These are phyloP conservation scores for Ambrosiella cleistominuta DNA, from an alignment of 2,329 filamentous ascomycete genomes.

Conservation along the genomic window DNA sequence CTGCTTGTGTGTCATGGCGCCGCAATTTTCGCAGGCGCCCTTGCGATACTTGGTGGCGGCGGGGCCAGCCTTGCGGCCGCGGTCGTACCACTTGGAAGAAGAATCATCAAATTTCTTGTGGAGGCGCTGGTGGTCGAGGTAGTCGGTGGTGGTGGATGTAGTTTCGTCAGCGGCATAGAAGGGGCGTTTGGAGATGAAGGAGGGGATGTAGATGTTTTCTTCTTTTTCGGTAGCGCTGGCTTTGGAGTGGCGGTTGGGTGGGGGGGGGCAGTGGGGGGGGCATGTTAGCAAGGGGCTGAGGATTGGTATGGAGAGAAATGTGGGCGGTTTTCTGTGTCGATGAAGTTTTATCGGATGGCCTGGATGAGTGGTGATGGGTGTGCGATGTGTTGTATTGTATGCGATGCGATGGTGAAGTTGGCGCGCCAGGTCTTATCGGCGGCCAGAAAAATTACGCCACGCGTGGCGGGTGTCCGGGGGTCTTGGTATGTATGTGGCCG, in stretches of 20 bases:
- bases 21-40: conserved; percentile 96
- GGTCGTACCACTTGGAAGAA: conserved; percentile 58
- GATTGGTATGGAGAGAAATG: not conserved
- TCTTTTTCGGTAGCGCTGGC: conserved; percentile 46
- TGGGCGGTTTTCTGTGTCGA: too few relatives aligned
- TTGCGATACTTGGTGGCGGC: conserved; percentile 95
- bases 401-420: too few relatives aligned
- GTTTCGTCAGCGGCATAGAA: conserved; percentile 66
- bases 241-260: conserved; percentile 7
- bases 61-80: conserved; percentile 66
- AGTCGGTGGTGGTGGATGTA: conserved; percentile 35
- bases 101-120: conserved; percentile 36
- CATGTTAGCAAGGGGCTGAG: not conserved
- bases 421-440: too few relatives aligned
- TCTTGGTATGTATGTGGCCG: too few relatives aligned
- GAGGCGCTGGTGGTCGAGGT: conserved; percentile 88
- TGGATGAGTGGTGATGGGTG: too few relatives aligned
- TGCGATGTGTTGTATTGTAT: too few relatives aligned
- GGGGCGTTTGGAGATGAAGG: conserved; percentile 93
- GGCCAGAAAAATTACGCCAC: too few relatives aligned
- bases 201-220: conserved; percentile 95
- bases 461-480: too few relatives aligned
- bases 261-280: not conserved
- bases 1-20: conserved; percentile 86
- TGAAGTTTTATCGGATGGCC: too few relatives aligned